Evolutionary conservation across 1,284 basidiomycete species (phyloP).

Genomic region (Takashimella koratensis): DNA sequence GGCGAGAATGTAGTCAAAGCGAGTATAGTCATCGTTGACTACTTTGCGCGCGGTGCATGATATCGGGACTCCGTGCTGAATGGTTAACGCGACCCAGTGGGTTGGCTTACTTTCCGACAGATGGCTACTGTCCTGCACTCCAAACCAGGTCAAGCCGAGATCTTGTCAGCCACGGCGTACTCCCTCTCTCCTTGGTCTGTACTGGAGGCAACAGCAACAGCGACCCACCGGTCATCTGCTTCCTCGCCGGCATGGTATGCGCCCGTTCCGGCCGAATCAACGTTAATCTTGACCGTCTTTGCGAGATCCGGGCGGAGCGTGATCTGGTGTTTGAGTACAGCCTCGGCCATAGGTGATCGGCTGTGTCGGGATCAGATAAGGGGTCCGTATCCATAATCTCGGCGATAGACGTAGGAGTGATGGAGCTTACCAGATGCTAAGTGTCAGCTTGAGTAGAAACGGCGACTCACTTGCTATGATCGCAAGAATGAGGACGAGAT

Average conservation of each 20-base stretch:
- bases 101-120: slow-evolving; percentile 36
- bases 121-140: slow-evolving; percentile 50
- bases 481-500: neutral
- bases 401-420: neutral
- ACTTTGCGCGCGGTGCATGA: slow-evolving; percentile 47
- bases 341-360: slow-evolving; percentile 51
- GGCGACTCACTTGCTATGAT: neutral
- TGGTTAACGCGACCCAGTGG: neutral
- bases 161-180: no score
- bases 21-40: slow-evolving; percentile 37
- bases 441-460: neutral
- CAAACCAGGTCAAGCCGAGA: no score
- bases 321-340: slow-evolving; percentile 42
- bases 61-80: slow-evolving; percentile 47
- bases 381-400: no score
- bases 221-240: slow-evolving; percentile 44
- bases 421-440: slow-evolving; percentile 31
- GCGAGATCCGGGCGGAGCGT: slow-evolving; percentile 21
- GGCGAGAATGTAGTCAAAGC: slow-evolving; percentile 52
- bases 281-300: slow-evolving; percentile 22
- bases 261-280: slow-evolving; percentile 50
- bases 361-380: slow-evolving; percentile 17
- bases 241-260: slow-evolving; percentile 50
- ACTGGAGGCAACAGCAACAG: no score
- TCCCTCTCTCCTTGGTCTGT: no score